Conservation (phyloP, 345 rosid species). For the Capsella bursapastoris region DNA sequence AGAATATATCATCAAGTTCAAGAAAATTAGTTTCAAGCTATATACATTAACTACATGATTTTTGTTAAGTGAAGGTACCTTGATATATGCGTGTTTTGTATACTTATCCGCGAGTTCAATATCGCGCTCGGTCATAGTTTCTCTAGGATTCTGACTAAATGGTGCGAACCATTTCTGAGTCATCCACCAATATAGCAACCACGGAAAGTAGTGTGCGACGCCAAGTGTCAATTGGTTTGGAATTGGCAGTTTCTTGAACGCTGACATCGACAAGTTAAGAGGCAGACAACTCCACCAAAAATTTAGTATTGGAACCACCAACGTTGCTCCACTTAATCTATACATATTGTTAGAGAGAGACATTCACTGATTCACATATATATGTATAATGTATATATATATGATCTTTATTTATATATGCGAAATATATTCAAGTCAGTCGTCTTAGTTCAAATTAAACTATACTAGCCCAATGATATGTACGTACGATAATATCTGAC, state of each 20-base stretch:
- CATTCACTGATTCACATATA: background rate
- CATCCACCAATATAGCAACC: conserved; percentile 93
- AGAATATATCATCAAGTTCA: background rate
- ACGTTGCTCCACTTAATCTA: conserved; percentile 66
- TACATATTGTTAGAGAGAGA: background rate
- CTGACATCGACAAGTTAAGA: conserved; percentile 43
- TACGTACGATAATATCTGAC: background rate
- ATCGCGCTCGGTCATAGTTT: conserved; percentile 50
- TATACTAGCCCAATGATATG: background rate
- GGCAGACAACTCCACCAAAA: conserved; percentile 92
- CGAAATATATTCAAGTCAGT: background rate
- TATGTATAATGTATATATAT: background rate
- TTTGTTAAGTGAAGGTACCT: conserved; percentile 34
- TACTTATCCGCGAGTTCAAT: conserved; percentile 50
- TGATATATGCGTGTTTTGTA: conserved; percentile 45
- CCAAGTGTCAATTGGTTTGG: conserved; percentile 53
- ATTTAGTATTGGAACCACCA: conserved; percentile 74
- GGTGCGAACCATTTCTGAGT: conserved; percentile 79
- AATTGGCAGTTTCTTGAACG: conserved; percentile 47
- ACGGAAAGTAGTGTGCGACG: conserved; percentile 71
- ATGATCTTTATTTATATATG: background rate
- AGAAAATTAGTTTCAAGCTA: background rate
- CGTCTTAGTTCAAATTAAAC: background rate
- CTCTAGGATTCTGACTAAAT: conserved; percentile 49
- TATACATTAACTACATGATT: background rate